A percentile compares a stretch with the other conserved stretches of the same genome.
Evolutionary conservation across 805 yeast species (phyloP).

Genomic region (Teunomyces atbi): DNA sequence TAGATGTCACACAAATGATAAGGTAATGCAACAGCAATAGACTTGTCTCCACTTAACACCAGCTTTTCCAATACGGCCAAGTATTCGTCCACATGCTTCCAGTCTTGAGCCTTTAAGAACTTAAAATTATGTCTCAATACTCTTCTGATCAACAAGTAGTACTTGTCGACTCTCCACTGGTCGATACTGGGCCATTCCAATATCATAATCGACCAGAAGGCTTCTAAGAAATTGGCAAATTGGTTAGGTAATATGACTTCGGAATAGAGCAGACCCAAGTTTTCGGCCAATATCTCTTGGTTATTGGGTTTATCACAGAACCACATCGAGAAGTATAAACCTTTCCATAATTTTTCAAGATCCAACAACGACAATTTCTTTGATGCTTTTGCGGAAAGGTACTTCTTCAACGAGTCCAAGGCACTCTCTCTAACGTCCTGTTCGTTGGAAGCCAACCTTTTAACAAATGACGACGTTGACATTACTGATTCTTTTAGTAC

Average conservation of each 20-base stretch:
- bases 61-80: conserved; percentile 39
- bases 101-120: conserved; percentile 50
- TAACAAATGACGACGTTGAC: conserved; percentile 59
- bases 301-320: conserved; percentile 90
- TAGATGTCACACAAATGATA: conserved; percentile 83
- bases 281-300: conserved; percentile 79
- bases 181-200: conserved; percentile 86
- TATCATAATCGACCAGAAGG: conserved; percentile 78
- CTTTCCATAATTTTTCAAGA: conserved; percentile 88
- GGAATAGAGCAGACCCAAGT: conserved; percentile 59
- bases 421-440: conserved; percentile 75
- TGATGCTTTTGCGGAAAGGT: conserved; percentile 42
- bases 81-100: conserved; percentile 59
- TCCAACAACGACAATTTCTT: conserved; percentile 50
- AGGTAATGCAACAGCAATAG: conserved; percentile 72
- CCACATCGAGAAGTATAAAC: conserved; percentile 96
- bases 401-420: conserved; percentile 59
- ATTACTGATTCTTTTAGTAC: conserved; percentile 5
- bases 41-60: conserved; percentile 57
- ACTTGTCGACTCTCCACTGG: conserved; percentile 86
- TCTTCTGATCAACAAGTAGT: conserved; percentile 74
- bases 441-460: conserved; percentile 80
- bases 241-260: conserved; percentile 41
- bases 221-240: conserved; percentile 54
- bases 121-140: conserved; percentile 64